Percentiles rank a stretch among this genome's conserved stretches.
phyloP scores from a whole-genome alignment of 1,284 basidiomycete species.

The Volvariella surrecta region DNA sequence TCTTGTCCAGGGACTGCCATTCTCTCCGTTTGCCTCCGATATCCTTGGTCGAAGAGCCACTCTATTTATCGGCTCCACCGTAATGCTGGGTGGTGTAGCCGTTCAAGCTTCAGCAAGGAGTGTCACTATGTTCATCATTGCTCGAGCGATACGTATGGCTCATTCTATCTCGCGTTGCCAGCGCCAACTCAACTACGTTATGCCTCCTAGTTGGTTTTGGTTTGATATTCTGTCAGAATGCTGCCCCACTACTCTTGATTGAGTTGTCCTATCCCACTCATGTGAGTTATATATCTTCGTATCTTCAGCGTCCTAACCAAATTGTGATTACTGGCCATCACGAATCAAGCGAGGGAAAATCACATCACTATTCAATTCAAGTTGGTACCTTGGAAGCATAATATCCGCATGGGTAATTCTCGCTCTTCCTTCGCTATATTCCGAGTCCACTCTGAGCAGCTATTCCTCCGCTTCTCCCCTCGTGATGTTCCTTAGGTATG shows the following conservation, averaged over 20 bases:
- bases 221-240: constrained; percentile 52
- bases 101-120: constrained; percentile 41
- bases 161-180: constrained; percentile 1
- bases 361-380: constrained; percentile 52
- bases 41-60: constrained; percentile 44
- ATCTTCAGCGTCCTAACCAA: constrained; percentile 2
- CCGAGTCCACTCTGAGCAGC: neutral
- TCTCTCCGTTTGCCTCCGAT: constrained; percentile 53
- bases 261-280: constrained; percentile 70
- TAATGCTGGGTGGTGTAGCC: constrained; percentile 54
- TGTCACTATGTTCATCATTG: constrained; percentile 47
- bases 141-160: constrained; percentile 44
- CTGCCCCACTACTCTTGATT: constrained; percentile 56
- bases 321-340: neutral
- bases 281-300: constrained; percentile 21
- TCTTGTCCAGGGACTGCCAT: constrained; percentile 38
- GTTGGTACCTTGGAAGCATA: constrained; percentile 59
- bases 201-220: constrained; percentile 55
- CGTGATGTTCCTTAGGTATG: constrained; percentile 41
- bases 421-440: constrained; percentile 1
- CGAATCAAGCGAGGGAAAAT: constrained; percentile 42
- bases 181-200: too few relatives aligned
- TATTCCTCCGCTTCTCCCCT: too few relatives aligned
- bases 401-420: constrained; percentile 42
- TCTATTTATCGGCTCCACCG: constrained; percentile 46